These are phyloP conservation scores for Auricularia sp. DNA, from an alignment of 768 basidiomycete genomes.

Conservation along the genomic window DNA sequence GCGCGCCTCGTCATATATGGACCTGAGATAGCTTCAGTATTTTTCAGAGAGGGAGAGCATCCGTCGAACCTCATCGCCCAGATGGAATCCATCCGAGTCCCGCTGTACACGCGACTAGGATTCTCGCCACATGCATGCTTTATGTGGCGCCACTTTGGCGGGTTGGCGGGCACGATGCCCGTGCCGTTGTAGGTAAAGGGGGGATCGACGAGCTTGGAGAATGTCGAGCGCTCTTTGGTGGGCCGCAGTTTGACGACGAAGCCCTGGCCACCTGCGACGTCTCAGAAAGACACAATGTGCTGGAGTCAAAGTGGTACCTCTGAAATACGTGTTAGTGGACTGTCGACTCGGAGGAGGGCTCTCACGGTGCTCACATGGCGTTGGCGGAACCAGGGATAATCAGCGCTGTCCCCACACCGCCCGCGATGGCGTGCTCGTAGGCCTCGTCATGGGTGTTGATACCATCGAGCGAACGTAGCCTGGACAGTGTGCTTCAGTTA, in stretches of 20 bases:
- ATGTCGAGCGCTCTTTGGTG: too few species aligned
- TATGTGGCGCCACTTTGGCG: neutral
- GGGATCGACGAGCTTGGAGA: too few species aligned
- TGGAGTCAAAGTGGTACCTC: too few species aligned
- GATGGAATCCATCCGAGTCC: slow-evolving; percentile 28
- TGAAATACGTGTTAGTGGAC: too few species aligned
- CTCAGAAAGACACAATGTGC: too few species aligned
- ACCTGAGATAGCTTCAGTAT: too few species aligned
- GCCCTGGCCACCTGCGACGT: slow-evolving; percentile 19
- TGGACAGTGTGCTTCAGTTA: slow-evolving; percentile 24
- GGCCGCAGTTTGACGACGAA: too few species aligned
- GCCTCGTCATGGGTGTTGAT: slow-evolving; percentile 75
- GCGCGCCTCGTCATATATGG: too few species aligned
- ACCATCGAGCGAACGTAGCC: slow-evolving; percentile 68
- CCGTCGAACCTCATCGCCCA: slow-evolving; percentile 57
- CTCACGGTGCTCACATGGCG: slow-evolving; percentile 34
- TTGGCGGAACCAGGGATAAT: slow-evolving; percentile 60
- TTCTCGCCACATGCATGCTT: slow-evolving; percentile 29
- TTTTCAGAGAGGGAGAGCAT: slow-evolving; percentile 52
- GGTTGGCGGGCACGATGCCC: too few species aligned
- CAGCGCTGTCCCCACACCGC: slow-evolving; percentile 65
- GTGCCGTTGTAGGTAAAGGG: too few species aligned
- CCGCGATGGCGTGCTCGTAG: slow-evolving; percentile 48
- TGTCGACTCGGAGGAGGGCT: too few species aligned
- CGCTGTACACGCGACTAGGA: slow-evolving; percentile 13